Evolutionary conservation across 768 basidiomycete species (phyloP).

Genomic region (Candolleomyces efflorescens): DNA sequence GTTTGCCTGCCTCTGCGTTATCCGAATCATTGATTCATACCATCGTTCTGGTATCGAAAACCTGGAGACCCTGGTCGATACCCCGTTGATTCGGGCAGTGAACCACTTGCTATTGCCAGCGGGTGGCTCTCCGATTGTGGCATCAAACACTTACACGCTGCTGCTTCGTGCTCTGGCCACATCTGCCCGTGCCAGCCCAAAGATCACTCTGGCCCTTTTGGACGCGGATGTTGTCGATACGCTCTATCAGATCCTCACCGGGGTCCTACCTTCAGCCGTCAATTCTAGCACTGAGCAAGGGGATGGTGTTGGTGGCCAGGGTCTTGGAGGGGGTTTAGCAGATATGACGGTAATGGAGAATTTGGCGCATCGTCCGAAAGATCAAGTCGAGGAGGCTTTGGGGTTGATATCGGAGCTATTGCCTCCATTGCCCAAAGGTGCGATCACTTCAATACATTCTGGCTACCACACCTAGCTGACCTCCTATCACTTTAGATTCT

Average conservation of each 20-base stretch:
- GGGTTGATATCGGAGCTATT: conserved; percentile 87
- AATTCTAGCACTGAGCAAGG: conserved; percentile 54
- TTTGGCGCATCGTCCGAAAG: conserved; percentile 92
- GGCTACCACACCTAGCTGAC: conserved; percentile 1
- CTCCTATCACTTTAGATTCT: conserved; percentile 57
- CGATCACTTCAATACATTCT: conserved; percentile 10
- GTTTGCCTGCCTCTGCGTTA: conserved; percentile 91
- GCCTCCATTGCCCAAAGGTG: conserved; percentile 91
- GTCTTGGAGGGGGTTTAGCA: conserved; percentile 81
- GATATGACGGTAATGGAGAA: conserved; percentile 99
- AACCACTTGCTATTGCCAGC: conserved; percentile 83
- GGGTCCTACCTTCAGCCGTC: conserved; percentile 74
- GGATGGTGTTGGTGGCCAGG: conserved; percentile 60
- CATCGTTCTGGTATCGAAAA: conserved; percentile 80
- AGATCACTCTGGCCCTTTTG: conserved; percentile 78
- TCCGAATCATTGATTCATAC: conserved; percentile 91
- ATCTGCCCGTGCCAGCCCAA: conserved; percentile 83
- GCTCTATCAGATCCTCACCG: conserved; percentile 92
- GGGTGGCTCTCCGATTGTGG: conserved; percentile 81
- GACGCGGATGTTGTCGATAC: conserved; percentile 93
- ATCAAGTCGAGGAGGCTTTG: conserved; percentile 93
- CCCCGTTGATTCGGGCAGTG: conserved; percentile 74
- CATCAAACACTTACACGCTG: conserved; percentile 83
- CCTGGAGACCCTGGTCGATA: conserved; percentile 81
- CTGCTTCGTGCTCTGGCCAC: conserved; percentile 85